Base-by-base conservation (phyloP, 106 monocot species). In the Dioscorea alata region DNA sequence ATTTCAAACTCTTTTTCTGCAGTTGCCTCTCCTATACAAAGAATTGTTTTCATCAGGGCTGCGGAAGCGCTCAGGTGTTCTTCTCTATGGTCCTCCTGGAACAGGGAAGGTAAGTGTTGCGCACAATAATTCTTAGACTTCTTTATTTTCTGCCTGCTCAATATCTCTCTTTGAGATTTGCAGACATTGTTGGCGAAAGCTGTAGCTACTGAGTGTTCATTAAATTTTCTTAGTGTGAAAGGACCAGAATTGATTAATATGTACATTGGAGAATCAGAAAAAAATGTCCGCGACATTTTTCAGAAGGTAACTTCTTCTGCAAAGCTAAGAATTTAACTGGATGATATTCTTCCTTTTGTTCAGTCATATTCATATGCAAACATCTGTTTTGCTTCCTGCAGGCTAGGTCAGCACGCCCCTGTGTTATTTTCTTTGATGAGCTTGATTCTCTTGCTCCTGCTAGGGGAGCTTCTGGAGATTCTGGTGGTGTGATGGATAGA, bases 391-490 rank as follows among this genome's bases (percentile, higher is more conserved):
- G 58, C 65, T 68, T 48, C 65, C 14, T 63, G 33, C 67, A 99
- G 97, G 97, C 92, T 64, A 90, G 97, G 69, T 85, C 89, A 65
- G 97, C 97, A 33, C 87, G 90, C 2, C 99, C 99, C 17, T 99
- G 99, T 93, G 93, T 93, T 50, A 99, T 99, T 69, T 99, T 99
- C 85, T 99, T 99, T 81, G 99, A 99, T 79, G 99, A 99, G 66
- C 85, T 99, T 60, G 92, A 99, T 78, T 99, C 99, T 50, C 89
- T 99, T 74, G 93, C 93, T 71, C 99, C 99, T 76, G 99, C 93
- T 71, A 80, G 99, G 34, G 99, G 99, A 67, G 92, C 99, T 8
- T 92, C 99, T 57, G 89, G 93, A 52, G 92, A 99, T 88, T 99
- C 99, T 48, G 99, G 90, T 59, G 99, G 99, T 73, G 99, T 99